A percentile compares a stretch with the other conserved stretches of the same genome.
These are phyloP conservation scores for Boechera retrofracta DNA, from an alignment of 345 rosid species.

Conservation along the genomic window DNA sequence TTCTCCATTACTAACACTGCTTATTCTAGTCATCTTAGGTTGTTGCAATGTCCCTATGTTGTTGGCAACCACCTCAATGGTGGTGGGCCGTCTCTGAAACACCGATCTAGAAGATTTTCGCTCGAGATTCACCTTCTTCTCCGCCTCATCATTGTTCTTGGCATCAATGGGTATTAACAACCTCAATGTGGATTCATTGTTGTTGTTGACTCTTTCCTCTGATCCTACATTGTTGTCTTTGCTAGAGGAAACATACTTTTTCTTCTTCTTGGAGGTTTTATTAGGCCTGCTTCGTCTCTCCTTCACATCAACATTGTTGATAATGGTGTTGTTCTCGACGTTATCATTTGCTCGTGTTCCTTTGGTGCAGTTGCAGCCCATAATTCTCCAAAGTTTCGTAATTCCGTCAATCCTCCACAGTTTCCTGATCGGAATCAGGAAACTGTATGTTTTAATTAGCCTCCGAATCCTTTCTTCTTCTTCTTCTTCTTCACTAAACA, in stretches of 20 bases:
- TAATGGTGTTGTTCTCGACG: conserved; percentile 26
- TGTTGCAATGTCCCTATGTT: conserved; percentile 37
- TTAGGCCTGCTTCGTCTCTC: conserved; percentile 43
- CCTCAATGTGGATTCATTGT: conserved; percentile 49
- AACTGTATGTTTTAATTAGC: conserved; percentile 35
- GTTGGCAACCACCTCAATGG: conserved; percentile 30
- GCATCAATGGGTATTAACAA: conserved; percentile 50
- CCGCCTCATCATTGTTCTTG: conserved; percentile 50
- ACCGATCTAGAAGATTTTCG: conserved; percentile 41
- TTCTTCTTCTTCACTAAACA: neutral
- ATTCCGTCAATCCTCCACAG: conserved; percentile 35
- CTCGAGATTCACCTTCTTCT: conserved; percentile 40
- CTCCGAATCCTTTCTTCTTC: conserved; percentile 19
- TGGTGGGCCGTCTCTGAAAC: conserved; percentile 42
- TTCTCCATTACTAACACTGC: conserved; percentile 63
- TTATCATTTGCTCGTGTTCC: conserved; percentile 51
- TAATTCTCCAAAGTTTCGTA: conserved; percentile 43
- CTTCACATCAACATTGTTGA: conserved; percentile 43
- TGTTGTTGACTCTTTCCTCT: conserved; percentile 45
- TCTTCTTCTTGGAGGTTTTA: conserved; percentile 49
- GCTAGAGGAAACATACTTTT: conserved; percentile 44
- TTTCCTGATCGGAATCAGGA: conserved; percentile 42
- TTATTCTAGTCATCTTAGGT: conserved; percentile 51
- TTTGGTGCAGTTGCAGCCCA: conserved; percentile 95
- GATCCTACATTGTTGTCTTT: conserved; percentile 48